Evolutionary conservation across 352 stramenopile species (phyloP), one percentile per base, ranked within the genome.

Genomic region (Pseudoperonospora humuli): DNA sequence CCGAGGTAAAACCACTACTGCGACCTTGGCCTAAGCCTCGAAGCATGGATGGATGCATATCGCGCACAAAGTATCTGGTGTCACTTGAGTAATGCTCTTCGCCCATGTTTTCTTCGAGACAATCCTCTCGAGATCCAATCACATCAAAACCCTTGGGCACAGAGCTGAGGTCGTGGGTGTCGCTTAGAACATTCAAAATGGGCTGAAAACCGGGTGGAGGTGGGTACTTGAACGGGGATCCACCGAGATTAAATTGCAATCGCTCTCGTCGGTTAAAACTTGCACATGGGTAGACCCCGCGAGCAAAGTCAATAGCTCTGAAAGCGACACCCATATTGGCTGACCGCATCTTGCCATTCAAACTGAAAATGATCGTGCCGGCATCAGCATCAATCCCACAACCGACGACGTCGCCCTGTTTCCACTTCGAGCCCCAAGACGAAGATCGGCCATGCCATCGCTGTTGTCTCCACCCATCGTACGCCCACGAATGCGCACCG

Each of bases 391-490:
- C 85, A 24, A 96, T 74, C 7, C 67, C 72, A 53, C 87, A 96
- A 9, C 90, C 88, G 10, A 97, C 69, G 19, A 97, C 78, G 34
- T 97, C 90, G 11, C 87, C 91, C 48, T 84, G 70, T 48, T 96
- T 90, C 88, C 88, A 97, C 46, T 93, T 90, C 10, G 72, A 86
- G 0, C 83, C 81, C 75, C 83, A 93, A n/a, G 81, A 69, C 20
- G 78, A 87, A 9, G 78, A 92, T 26, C 74, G 74, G 0, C 76
- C 84, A 43, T 96, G 92, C 87, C 88, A 97, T 37, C 85, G 84
- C 27, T 95, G 81, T 50, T 96, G 82, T 23, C 90, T 70, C 74
- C 84, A 96, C 5, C 89, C 91, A 45, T 97, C 91, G 45, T 96
- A 97, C 7, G 84, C 86, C 90, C 90, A 97, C 8, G 90, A 97